Evolutionary conservation across 148 eudicot species (phyloP).

Genomic region (Talinum fruticosum): DNA sequence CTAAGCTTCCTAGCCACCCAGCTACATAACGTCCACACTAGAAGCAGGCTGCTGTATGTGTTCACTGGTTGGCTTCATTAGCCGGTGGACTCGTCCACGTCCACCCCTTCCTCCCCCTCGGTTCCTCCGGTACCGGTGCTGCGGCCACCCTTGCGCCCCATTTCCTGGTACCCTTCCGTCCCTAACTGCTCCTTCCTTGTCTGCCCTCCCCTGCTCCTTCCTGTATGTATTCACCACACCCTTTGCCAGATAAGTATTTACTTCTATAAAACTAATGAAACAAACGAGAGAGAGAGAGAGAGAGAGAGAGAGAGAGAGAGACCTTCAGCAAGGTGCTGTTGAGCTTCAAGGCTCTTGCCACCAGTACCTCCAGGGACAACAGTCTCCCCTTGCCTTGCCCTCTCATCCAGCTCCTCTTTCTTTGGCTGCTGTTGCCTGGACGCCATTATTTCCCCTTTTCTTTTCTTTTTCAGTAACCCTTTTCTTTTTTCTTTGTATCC

Average conservation of each 20-base stretch:
- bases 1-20: no score
- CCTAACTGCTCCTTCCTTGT: constrained; percentile 41
- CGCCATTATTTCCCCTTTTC: constrained; percentile 9
- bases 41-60: no score
- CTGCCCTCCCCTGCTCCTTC: constrained; percentile 39
- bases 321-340: constrained; percentile 41
- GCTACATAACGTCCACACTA: no score
- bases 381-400: constrained; percentile 34
- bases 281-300: no score
- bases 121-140: constrained; percentile 13
- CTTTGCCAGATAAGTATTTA: no score
- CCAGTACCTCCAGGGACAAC: constrained; percentile 43
- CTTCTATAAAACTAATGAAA: no score
- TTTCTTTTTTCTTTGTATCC: not conserved
- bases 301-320: not conserved
- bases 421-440: constrained; percentile 18
- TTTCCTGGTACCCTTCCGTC: constrained; percentile 30
- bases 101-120: not conserved
- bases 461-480: not conserved
- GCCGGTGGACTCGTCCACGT: constrained; percentile 4
- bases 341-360: constrained; percentile 40
- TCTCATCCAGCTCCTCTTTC: constrained; percentile 27
- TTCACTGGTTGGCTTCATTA: no score
- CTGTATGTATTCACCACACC: no score
- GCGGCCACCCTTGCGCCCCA: constrained; percentile 38